These are phyloP conservation scores for Saccharum spontaneum DNA, from an alignment of 176 grass and related monocot genomes.

Conservation along the genomic window DNA sequence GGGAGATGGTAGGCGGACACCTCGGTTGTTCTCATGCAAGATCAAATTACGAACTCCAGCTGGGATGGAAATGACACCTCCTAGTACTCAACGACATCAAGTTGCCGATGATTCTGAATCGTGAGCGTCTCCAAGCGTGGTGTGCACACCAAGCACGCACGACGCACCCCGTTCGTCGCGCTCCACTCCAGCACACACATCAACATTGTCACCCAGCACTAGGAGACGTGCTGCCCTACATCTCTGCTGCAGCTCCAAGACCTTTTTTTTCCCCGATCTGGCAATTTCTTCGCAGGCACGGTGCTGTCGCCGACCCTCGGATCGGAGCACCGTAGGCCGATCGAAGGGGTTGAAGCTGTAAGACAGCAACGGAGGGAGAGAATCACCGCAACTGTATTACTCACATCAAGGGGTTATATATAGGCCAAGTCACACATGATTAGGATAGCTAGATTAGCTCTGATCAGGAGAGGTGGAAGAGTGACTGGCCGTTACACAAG, in stretches of 20 bases:
- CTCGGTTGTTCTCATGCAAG: neutral
- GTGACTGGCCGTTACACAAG: too few species aligned
- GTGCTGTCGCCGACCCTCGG: too few species aligned
- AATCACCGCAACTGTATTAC: too few species aligned
- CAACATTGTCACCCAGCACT: neutral
- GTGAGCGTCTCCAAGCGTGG: neutral
- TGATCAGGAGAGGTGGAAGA: too few species aligned
- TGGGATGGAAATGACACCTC: neutral
- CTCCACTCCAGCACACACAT: neutral
- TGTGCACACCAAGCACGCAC: conserved; percentile 1
- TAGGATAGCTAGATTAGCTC: too few species aligned
- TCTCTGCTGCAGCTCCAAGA: neutral
- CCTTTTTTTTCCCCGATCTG: neutral
- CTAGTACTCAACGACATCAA: neutral
- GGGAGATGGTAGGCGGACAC: neutral
- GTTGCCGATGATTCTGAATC: neutral
- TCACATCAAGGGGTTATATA: too few species aligned
- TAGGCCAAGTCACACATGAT: too few species aligned
- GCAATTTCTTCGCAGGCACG: neutral
- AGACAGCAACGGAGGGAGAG: too few species aligned
- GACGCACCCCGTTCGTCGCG: neutral
- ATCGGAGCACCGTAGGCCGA: neutral
- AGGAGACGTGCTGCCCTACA: neutral
- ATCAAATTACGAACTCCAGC: neutral
- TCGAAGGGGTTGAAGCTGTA: too few species aligned